Evolutionary conservation across 345 rosid species (phyloP).

Genomic region (Hibiscus mutabilis): DNA sequence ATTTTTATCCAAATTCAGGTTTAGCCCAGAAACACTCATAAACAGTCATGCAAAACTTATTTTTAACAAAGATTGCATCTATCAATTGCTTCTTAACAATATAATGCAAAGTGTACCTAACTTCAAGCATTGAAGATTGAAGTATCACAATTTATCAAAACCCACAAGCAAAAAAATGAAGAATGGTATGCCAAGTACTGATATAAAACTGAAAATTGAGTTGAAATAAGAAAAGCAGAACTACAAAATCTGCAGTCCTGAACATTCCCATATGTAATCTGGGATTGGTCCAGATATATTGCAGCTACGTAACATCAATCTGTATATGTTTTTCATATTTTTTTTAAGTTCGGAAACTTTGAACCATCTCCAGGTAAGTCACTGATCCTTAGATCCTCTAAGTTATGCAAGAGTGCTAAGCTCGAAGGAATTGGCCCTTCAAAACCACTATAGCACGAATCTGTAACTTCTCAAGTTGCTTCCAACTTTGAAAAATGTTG

Average conservation of each 20-base stretch:
- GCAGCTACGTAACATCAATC: slow-evolving; percentile 34
- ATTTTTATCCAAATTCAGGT: not conserved
- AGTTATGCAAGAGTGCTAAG: slow-evolving; percentile 24
- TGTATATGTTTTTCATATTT: slow-evolving; percentile 22
- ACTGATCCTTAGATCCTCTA: slow-evolving; percentile 34
- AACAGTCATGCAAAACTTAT: not conserved
- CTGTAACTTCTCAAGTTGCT: slow-evolving; percentile 10
- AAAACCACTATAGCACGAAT: slow-evolving; percentile 52
- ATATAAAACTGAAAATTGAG: not conserved
- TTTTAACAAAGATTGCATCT: not conserved
- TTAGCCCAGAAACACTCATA: not conserved
- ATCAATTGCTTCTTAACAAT: not conserved
- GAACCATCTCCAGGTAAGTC: slow-evolving; percentile 38
- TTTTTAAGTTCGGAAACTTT: slow-evolving; percentile 26
- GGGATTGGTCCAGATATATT: slow-evolving; percentile 36
- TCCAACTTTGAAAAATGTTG: slow-evolving; percentile 8
- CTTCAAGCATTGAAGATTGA: not conserved
- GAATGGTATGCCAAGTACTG: not conserved
- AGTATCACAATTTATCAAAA: not conserved
- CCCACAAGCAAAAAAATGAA: not conserved
- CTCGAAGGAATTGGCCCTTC: slow-evolving; percentile 45
- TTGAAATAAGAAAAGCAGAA: not conserved
- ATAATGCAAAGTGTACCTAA: not conserved
- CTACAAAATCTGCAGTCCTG: slow-evolving; percentile 18
- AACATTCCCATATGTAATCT: slow-evolving; percentile 3